Percentiles rank a stretch among this genome's conserved stretches.
These are phyloP conservation scores for Colletotrichum sp. DNA, from an alignment of 2,329 filamentous ascomycete genomes.

Conservation along the genomic window DNA sequence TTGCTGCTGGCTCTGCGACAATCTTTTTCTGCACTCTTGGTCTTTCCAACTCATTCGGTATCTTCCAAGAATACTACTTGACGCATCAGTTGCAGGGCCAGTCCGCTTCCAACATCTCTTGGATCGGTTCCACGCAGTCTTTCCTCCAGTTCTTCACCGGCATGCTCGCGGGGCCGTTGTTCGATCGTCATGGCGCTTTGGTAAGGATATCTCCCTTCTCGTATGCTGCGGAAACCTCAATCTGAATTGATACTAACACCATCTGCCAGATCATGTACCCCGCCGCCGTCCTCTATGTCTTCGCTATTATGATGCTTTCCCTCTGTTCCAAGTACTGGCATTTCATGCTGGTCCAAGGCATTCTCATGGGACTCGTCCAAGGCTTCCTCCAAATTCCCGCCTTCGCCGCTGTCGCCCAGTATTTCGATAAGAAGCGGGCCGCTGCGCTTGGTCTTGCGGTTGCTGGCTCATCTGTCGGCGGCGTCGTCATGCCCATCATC, in stretches of 20 bases:
- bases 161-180: constrained; percentile 34
- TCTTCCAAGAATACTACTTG: constrained; percentile 39
- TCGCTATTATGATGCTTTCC: constrained; percentile 48
- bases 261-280: constrained; percentile 31
- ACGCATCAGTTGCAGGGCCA: constrained; percentile 29
- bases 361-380: constrained; percentile 45
- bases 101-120: constrained; percentile 34
- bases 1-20: constrained; percentile 25
- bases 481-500: constrained; percentile 55
- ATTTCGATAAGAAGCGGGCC: constrained; percentile 51
- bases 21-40: constrained; percentile 37
- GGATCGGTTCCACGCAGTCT: constrained; percentile 38
- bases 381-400: constrained; percentile 49
- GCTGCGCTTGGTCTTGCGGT: constrained; percentile 51
- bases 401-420: constrained; percentile 48
- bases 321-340: constrained; percentile 54
- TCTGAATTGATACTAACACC: background rate
- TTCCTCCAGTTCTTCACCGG: constrained; percentile 35
- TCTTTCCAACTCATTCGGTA: constrained; percentile 41
- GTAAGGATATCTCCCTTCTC: constrained; percentile 24
- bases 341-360: constrained; percentile 54
- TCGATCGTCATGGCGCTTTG: constrained; percentile 42
- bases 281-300: constrained; percentile 29
- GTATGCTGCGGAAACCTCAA: background rate
- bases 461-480: constrained; percentile 55